Conservation (phyloP, 2,329 filamentous ascomycete species). For the Hypomyces perniciosus region DNA sequence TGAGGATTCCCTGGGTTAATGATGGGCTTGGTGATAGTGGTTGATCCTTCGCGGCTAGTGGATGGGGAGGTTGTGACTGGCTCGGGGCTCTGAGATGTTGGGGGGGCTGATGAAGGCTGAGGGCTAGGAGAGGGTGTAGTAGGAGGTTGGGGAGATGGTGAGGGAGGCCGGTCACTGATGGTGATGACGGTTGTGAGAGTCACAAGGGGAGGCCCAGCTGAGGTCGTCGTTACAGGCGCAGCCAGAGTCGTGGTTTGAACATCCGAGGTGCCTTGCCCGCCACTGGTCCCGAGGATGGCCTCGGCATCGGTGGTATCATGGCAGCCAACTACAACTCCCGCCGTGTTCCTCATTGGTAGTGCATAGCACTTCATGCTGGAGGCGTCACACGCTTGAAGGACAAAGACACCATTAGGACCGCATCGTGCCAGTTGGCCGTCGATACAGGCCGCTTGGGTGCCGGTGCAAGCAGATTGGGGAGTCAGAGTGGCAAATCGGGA, state of each 20-base stretch:
- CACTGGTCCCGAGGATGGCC: slow-evolving; percentile 33
- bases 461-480: slow-evolving; percentile 39
- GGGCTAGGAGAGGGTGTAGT: slow-evolving; percentile 1
- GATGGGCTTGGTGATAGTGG: slow-evolving; percentile 24
- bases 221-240: slow-evolving; percentile 13
- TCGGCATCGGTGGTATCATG: slow-evolving; percentile 34
- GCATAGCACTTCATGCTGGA: slow-evolving; percentile 42
- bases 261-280: slow-evolving; percentile 7
- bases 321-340: slow-evolving; percentile 46
- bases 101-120: slow-evolving; percentile 3
- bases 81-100: neutral
- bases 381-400: slow-evolving; percentile 31
- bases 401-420: slow-evolving; percentile 33
- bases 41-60: slow-evolving; percentile 12
- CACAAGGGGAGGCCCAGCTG: slow-evolving; percentile 16
- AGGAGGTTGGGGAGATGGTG: neutral
- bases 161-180: slow-evolving; percentile 19
- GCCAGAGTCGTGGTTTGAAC: slow-evolving; percentile 7
- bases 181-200: slow-evolving; percentile 27
- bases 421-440: slow-evolving; percentile 44
- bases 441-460: slow-evolving; percentile 48
- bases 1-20: slow-evolving; percentile 10
- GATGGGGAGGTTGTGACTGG: slow-evolving; percentile 9
- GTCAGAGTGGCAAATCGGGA: slow-evolving; percentile 39
- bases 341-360: slow-evolving; percentile 44